phyloP scores from a whole-genome alignment of 768 basidiomycete genomes.

The Clavulina sp. region DNA sequence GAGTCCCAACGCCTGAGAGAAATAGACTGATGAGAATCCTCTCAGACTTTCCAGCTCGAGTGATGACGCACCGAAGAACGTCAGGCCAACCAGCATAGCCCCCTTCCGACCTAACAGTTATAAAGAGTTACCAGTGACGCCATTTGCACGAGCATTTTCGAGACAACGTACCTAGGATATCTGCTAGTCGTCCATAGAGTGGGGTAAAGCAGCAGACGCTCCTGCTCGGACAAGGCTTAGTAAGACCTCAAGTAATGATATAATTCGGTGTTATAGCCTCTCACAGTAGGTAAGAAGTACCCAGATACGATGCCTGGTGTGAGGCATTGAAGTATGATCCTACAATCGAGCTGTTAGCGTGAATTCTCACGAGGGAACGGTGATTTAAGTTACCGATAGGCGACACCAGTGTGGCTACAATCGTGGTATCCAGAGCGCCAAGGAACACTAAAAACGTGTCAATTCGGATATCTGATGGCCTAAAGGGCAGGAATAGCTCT shows the following conservation, averaged over 20 bases:
- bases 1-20: slow-evolving; percentile 39
- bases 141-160: neutral
- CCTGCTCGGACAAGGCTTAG: no score
- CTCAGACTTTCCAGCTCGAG: slow-evolving; percentile 11
- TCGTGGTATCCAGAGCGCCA: no score
- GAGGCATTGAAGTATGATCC: slow-evolving; percentile 69
- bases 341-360: no score
- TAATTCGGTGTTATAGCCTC: no score
- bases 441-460: no score
- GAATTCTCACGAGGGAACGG: no score
- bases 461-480: no score
- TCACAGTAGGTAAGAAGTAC: slow-evolving; percentile 75
- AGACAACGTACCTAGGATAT: slow-evolving; percentile 54
- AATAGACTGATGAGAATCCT: slow-evolving; percentile 11
- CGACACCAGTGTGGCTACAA: no score
- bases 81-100: slow-evolving; percentile 69
- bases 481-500: no score
- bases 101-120: slow-evolving; percentile 48
- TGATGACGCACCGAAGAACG: slow-evolving; percentile 51
- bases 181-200: slow-evolving; percentile 71
- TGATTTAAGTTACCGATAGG: no score
- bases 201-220: slow-evolving; percentile 74
- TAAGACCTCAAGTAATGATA: neutral
- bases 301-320: slow-evolving; percentile 60
- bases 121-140: slow-evolving; percentile 10